These are phyloP conservation scores for Trifolium pratense DNA, from an alignment of 306 rosid genomes.

Conservation along the genomic window DNA sequence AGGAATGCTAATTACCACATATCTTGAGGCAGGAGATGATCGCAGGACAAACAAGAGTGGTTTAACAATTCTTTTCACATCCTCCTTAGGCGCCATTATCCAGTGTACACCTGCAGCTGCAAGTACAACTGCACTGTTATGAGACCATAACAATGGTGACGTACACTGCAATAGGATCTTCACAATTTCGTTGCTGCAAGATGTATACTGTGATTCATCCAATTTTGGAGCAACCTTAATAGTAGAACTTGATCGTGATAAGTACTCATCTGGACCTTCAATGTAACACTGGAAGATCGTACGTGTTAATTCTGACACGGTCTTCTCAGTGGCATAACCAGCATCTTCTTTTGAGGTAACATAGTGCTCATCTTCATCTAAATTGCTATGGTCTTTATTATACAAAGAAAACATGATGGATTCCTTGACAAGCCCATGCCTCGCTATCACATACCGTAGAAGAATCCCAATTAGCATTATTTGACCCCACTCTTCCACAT, in stretches of 20 bases:
- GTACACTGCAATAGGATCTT: constrained; percentile 88
- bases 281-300: constrained; percentile 76
- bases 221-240: constrained; percentile 55
- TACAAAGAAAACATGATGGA: constrained; percentile 74
- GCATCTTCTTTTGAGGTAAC: constrained; percentile 51
- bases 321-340: constrained; percentile 44
- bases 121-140: constrained; percentile 96
- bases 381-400: constrained; percentile 40
- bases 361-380: constrained; percentile 49
- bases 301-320: constrained; percentile 56
- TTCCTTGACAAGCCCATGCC: constrained; percentile 82
- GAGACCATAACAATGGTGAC: constrained; percentile 91
- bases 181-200: constrained; percentile 69
- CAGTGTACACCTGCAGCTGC: constrained; percentile 95
- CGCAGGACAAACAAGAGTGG: constrained; percentile 84
- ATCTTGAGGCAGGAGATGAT: constrained; percentile 82
- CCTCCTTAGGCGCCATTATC: constrained; percentile 82
- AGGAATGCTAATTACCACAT: constrained; percentile 70
- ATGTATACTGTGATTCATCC: constrained; percentile 60
- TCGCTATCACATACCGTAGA: constrained; percentile 81
- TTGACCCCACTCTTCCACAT: constrained; percentile 98
- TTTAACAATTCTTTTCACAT: constrained; percentile 72
- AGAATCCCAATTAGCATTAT: constrained; percentile 86
- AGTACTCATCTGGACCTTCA: constrained; percentile 92
- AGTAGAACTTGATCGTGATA: constrained; percentile 73